Percentiles rank a stretch among this genome's conserved stretches.
These are phyloP conservation scores for Hygrophoropsis aurantiaca DNA, from an alignment of 768 basidiomycete genomes.

Conservation along the genomic window DNA sequence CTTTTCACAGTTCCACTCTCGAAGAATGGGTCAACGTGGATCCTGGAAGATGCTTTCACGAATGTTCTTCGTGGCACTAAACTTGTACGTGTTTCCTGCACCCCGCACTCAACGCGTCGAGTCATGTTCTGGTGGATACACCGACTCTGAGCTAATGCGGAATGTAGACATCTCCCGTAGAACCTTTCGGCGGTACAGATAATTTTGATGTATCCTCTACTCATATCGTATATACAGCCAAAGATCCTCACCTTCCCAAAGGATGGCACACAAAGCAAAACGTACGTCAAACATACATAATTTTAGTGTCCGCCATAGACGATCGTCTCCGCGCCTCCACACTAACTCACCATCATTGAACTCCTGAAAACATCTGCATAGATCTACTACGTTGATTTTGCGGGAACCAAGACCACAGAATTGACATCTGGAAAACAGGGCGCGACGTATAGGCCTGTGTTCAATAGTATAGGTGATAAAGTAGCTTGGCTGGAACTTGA, in stretches of 20 bases:
- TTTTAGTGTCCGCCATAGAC: too few relatives aligned
- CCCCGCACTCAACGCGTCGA: not conserved
- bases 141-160: too few relatives aligned
- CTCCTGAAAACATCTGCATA: slow-evolving; percentile 22
- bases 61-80: slow-evolving; percentile 66
- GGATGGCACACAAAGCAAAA: slow-evolving; percentile 92
- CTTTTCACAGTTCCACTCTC: slow-evolving; percentile 68
- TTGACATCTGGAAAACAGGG: slow-evolving; percentile 86
- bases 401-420: slow-evolving; percentile 54
- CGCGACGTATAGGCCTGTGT: slow-evolving; percentile 71
- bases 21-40: slow-evolving; percentile 50
- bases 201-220: slow-evolving; percentile 74
- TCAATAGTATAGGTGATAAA: slow-evolving; percentile 65
- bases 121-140: too few relatives aligned
- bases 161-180: slow-evolving; percentile 66
- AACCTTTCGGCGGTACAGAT: slow-evolving; percentile 81
- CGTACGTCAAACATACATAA: too few relatives aligned
- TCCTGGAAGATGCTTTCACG: slow-evolving; percentile 48
- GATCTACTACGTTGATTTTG: slow-evolving; percentile 71
- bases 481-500: slow-evolving; percentile 88
- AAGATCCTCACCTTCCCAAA: slow-evolving; percentile 73
- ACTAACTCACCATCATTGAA: not conserved
- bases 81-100: slow-evolving; percentile 50
- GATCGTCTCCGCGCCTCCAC: too few relatives aligned
- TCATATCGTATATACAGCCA: slow-evolving; percentile 80